Base-by-base conservation (phyloP, 2,329 filamentous ascomycete species). In the Microsporum audouinii region DNA sequence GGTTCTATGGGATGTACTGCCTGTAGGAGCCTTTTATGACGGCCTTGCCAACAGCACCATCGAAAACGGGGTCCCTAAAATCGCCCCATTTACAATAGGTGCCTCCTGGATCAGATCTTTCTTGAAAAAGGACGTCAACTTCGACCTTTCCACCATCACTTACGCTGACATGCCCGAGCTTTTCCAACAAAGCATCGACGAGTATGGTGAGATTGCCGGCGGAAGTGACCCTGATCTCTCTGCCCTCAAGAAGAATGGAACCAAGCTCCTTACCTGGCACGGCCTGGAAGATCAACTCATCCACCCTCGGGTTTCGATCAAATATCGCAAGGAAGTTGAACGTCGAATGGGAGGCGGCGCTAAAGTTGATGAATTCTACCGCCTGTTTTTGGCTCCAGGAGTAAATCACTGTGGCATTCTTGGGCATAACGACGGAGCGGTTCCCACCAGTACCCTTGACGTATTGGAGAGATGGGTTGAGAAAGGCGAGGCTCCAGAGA, bases 401-500 rank as follows among this genome's bases (percentile, higher is more conserved):
- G 39, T 58, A 14, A 45, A 31, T 23, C 56, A 58, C 56, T 58
- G 56, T 36, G 56, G 56, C 17, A n/a, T n/a, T 55, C 49, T 55
- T 55, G 56, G 56, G 29, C 1, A 8, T 41, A 45, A 41, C n/a
- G 36, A 45, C 17, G 56, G 56, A 7, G 56, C 56, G 17, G 56
- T 41, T 17, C 56, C 56, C 14, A 12, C 14, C n/a, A 31, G 43
- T 36, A 2, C 56, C 3, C 17, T 58, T 7, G 14, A 31, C 8
- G 56, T 45, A 4, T 29, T 58, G n/a, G 39, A 31, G 56, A 45
- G 17, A n/a, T 58, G 56, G 56, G 56, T 58, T 41, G 56, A 58
- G 27, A 29, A 45, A 2, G 56, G 56, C 56, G 39, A 58, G 36
- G 56, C 36, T 27, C 56, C 56, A 45, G 56, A 58, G 5, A 41